Conservation (phyloP, 768 basidiomycete genomes). For the Dictyophora rubrovolvata region DNA sequence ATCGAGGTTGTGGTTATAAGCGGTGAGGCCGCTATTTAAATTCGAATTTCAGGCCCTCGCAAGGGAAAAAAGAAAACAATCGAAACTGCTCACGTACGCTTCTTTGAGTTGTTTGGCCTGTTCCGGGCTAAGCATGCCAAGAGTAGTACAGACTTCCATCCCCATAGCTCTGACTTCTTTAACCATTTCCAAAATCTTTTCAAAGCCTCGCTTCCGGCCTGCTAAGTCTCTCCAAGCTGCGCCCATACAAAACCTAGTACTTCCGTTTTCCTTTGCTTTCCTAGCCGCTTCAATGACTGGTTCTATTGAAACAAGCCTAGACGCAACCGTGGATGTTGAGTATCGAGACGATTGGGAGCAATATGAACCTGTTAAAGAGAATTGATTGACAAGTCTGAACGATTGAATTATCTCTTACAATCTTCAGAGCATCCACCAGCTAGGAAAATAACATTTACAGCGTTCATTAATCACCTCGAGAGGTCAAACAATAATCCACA, state of each 20-base stretch:
- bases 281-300: slow-evolving; percentile 89
- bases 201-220: slow-evolving; percentile 88
- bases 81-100: slow-evolving; percentile 77
- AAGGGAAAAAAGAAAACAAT: too few relatives aligned
- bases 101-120: slow-evolving; percentile 88
- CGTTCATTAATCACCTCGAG: slow-evolving; percentile 1
- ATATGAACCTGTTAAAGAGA: slow-evolving; percentile 61
- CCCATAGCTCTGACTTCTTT: slow-evolving; percentile 84
- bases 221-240: slow-evolving; percentile 95
- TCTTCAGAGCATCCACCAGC: slow-evolving; percentile 95
- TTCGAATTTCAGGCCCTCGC: not conserved
- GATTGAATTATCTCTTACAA: slow-evolving; percentile 41
- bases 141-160: slow-evolving; percentile 98
- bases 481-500: slow-evolving; percentile 21
- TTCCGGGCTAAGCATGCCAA: slow-evolving; percentile 92
- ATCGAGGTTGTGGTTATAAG: slow-evolving; percentile 98
- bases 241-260: slow-evolving; percentile 98
- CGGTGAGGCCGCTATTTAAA: slow-evolving; percentile 70
- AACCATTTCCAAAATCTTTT: slow-evolving; percentile 89
- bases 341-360: slow-evolving; percentile 97
- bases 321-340: slow-evolving; percentile 80
- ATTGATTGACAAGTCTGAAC: slow-evolving; percentile 6
- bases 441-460: slow-evolving; percentile 22
- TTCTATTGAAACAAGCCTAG: slow-evolving; percentile 76
- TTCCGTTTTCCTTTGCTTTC: slow-evolving; percentile 91